Percentiles rank a stretch among this genome's conserved stretches.
Evolutionary conservation across 202 grass and related monocot species (phyloP).

Genomic region (Bolboschoenoplectus hybrid): DNA sequence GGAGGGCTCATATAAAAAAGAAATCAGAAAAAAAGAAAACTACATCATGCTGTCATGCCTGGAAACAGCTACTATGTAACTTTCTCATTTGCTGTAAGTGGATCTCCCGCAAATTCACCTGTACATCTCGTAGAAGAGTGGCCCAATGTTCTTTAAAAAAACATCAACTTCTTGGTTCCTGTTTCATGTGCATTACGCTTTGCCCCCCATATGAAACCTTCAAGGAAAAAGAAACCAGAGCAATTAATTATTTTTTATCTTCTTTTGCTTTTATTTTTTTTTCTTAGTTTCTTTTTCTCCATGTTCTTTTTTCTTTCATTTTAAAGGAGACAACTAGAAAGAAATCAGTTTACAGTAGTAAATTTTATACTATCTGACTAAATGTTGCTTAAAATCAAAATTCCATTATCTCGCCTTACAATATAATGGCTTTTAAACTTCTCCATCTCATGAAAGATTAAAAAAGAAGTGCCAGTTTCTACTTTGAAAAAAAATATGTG

Average conservation of each 20-base stretch:
- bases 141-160: slow-evolving; percentile 16
- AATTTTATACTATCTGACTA: not conserved
- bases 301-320: not conserved
- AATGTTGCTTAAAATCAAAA: not conserved
- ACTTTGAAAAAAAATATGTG: not conserved
- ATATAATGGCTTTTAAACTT: not conserved
- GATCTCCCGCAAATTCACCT: slow-evolving; percentile 27
- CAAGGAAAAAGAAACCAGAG: not conserved
- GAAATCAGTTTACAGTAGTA: not conserved
- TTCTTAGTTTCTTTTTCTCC: not conserved
- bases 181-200: slow-evolving; percentile 55
- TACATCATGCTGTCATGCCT: slow-evolving; percentile 22
- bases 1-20: slow-evolving; percentile 35
- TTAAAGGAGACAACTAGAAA: not conserved
- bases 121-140: slow-evolving; percentile 33
- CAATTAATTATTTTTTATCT: not conserved
- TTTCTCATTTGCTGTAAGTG: slow-evolving; percentile 38
- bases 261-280: not conserved
- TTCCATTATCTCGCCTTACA: not conserved
- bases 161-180: slow-evolving; percentile 61
- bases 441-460: not conserved
- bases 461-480: not conserved
- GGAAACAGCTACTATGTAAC: slow-evolving; percentile 32
- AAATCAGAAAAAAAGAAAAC: slow-evolving; percentile 32
- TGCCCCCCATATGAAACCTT: slow-evolving; percentile 62